Percentiles rank a stretch among this genome's conserved stretches.
These are phyloP conservation scores for Aquilaria agallochum DNA, from an alignment of 441 rosid species.

Conservation along the genomic window DNA sequence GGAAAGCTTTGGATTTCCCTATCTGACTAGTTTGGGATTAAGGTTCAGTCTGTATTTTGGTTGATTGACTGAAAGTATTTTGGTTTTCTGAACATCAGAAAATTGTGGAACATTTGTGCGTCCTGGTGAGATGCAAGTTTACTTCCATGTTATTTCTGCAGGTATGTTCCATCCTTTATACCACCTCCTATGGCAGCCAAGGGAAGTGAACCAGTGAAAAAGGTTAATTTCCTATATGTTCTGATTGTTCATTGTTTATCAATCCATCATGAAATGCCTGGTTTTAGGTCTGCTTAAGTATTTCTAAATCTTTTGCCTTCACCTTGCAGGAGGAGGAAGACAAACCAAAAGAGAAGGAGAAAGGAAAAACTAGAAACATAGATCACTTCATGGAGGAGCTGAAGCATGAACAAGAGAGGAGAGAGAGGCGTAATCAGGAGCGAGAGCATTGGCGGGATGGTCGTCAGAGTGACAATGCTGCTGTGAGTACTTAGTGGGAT, in stretches of 20 bases:
- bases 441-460: slow-evolving; percentile 88
- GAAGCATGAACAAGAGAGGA: slow-evolving; percentile 96
- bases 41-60: too few species aligned
- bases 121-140: slow-evolving; percentile 38
- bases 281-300: slow-evolving; percentile 9
- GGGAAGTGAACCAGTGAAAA: slow-evolving; percentile 87
- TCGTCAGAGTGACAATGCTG: slow-evolving; percentile 56
- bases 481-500: slow-evolving; percentile 37
- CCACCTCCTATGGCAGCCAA: slow-evolving; percentile 93
- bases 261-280: background rate
- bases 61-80: background rate
- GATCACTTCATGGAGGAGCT: slow-evolving; percentile 98
- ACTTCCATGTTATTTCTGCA: slow-evolving; percentile 43
- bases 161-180: slow-evolving; percentile 98
- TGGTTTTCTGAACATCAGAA: slow-evolving; percentile 14
- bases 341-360: slow-evolving; percentile 75
- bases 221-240: slow-evolving; percentile 42
- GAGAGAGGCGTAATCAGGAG: slow-evolving; percentile 97
- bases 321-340: slow-evolving; percentile 74
- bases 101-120: slow-evolving; percentile 4
- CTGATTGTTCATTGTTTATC: too few species aligned
- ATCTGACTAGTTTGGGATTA: too few species aligned
- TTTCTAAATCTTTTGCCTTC: slow-evolving; percentile 16
- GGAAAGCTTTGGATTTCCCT: too few species aligned
- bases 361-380: slow-evolving; percentile 87